A percentile compares a stretch with the other conserved stretches of the same genome.
Evolutionary conservation across 2,329 filamentous ascomycete genomes (phyloP).

Genomic region (Penicillium hesseltinei): DNA sequence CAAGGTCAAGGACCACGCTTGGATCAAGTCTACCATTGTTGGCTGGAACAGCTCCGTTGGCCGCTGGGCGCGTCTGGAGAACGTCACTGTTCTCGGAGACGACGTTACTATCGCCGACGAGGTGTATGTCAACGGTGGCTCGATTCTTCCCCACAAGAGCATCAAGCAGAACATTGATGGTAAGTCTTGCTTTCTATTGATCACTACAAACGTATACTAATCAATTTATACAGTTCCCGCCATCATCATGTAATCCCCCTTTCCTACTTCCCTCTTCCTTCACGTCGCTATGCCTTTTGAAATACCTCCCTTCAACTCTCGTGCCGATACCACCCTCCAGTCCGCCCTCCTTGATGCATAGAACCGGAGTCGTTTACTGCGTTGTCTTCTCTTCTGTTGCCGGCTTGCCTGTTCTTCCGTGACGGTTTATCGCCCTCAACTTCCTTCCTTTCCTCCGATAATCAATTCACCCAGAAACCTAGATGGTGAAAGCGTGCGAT

Average conservation of each 20-base stretch:
- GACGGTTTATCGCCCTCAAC: constrained; percentile 17
- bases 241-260: constrained; percentile 48
- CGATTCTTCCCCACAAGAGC: constrained; percentile 93
- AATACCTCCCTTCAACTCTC: constrained; percentile 21
- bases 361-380: constrained; percentile 39
- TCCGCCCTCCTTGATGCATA: constrained; percentile 34
- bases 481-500: constrained; percentile 32
- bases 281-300: constrained; percentile 30
- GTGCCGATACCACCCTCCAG: constrained; percentile 26
- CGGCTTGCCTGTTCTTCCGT: constrained; percentile 19
- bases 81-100: constrained; percentile 95
- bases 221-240: constrained; percentile 39
- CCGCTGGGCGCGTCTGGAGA: constrained; percentile 94
- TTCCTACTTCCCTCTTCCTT: constrained; percentile 15
- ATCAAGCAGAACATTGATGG: constrained; percentile 97
- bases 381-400: constrained; percentile 27
- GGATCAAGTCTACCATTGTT: constrained; percentile 98
- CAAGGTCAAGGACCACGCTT: constrained; percentile 98
- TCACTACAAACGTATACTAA: constrained; percentile 3
- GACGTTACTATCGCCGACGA: constrained; percentile 97
- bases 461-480: constrained; percentile 28
- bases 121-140: constrained; percentile 97
- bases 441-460: constrained; percentile 19
- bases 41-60: constrained; percentile 97
- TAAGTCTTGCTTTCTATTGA: constrained; percentile 36